These are phyloP conservation scores for Exidia glandulosa DNA, from an alignment of 768 basidiomycete species.

Conservation along the genomic window DNA sequence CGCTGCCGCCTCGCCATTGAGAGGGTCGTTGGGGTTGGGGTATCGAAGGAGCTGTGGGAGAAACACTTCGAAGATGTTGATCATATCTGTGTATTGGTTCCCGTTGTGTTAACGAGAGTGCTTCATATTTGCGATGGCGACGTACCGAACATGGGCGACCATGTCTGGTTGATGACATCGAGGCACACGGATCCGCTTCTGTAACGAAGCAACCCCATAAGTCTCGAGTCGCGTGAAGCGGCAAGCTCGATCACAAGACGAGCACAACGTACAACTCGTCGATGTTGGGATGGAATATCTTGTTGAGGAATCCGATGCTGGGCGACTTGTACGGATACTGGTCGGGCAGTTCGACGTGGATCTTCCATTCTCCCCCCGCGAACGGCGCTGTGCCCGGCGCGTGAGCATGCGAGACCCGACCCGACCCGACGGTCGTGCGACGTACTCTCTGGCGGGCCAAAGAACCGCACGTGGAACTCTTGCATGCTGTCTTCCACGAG, in stretches of 20 bases:
- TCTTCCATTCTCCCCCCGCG: constrained; percentile 97
- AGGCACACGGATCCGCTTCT: constrained; percentile 97
- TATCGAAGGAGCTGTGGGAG: constrained; percentile 94
- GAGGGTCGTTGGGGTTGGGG: constrained; percentile 95
- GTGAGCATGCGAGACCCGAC: not conserved
- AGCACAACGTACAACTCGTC: constrained; percentile 78
- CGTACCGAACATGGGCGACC: constrained; percentile 99
- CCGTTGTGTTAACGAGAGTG: not conserved
- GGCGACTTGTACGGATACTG: constrained; percentile 99
- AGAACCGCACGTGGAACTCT: constrained; percentile 95
- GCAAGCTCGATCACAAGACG: constrained; percentile 4
- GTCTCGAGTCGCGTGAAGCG: not conserved
- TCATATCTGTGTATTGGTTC: constrained; percentile 80
- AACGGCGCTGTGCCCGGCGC: constrained; percentile 62
- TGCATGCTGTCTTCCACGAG: constrained; percentile 98
- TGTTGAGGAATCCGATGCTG: constrained; percentile 99
- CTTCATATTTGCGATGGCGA: constrained; percentile 7
- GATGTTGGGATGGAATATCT: constrained; percentile 99
- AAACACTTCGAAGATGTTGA: constrained; percentile 99
- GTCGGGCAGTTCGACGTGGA: constrained; percentile 96
- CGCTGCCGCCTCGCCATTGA: constrained; percentile 97
- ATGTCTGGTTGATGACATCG: constrained; percentile 98
- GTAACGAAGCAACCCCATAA: constrained; percentile 4
- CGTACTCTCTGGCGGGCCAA: constrained; percentile 90
- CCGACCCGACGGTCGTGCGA: constrained; percentile 7